Conservation (phyloP, 768 basidiomycete genomes). For the Mycena crocata region DNA sequence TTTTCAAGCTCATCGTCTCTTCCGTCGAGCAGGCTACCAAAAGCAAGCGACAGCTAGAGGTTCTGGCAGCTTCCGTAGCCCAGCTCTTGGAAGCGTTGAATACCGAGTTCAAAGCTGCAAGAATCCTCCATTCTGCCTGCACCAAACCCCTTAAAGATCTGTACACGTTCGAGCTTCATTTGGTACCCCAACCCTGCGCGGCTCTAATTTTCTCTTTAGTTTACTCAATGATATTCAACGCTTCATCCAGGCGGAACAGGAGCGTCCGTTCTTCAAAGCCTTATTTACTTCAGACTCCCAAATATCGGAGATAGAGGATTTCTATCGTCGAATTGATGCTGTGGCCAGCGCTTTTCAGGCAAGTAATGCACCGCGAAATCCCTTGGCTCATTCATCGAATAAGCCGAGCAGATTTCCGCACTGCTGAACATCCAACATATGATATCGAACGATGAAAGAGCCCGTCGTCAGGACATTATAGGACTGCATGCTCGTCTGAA, state of each 20-base stretch:
- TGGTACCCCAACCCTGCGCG: too few relatives aligned
- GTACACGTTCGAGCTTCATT: background rate
- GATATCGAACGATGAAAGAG: background rate
- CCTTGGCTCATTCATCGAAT: background rate
- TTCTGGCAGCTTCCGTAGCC: background rate
- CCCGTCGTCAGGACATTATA: background rate
- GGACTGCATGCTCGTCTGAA: background rate
- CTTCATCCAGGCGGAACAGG: background rate
- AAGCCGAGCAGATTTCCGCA: slow-evolving; percentile 5
- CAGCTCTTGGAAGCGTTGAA: slow-evolving; percentile 1
- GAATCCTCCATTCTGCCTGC: background rate
- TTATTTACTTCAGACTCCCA: slow-evolving; percentile 1
- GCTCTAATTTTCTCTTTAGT: background rate
- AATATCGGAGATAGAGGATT: slow-evolving; percentile 2
- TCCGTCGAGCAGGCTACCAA: background rate
- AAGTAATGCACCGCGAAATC: background rate
- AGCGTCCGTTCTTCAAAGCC: slow-evolving; percentile 5
- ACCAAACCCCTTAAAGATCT: background rate
- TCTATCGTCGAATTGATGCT: slow-evolving; percentile 11
- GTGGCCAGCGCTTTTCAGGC: slow-evolving; percentile 13
- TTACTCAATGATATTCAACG: background rate
- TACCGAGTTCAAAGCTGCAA: background rate
- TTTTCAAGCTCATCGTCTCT: slow-evolving; percentile 10
- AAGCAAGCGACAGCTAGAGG: background rate
- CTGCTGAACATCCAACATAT: slow-evolving; percentile 10